phyloP scores from a whole-genome alignment of 768 basidiomycete species.

The Mycena maculata region DNA sequence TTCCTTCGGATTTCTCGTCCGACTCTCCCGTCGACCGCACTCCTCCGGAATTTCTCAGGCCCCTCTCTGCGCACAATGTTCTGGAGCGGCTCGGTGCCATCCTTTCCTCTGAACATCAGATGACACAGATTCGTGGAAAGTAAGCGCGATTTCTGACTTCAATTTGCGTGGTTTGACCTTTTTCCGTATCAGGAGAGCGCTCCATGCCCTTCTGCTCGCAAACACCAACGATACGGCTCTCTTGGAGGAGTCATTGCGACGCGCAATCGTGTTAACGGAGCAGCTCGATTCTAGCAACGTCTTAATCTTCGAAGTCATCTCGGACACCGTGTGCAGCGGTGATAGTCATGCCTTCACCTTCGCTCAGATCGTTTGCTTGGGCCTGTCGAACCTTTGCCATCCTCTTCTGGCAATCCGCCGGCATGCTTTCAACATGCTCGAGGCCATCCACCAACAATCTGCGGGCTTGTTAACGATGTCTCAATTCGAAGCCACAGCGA shows the following conservation, averaged over 20 bases:
- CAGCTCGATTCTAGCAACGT: conserved; percentile 66
- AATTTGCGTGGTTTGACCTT: conserved; percentile 13
- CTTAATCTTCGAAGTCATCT: conserved; percentile 83
- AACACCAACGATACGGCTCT: conserved; percentile 66
- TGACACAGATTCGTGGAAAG: conserved; percentile 71
- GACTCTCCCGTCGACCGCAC: conserved; percentile 73
- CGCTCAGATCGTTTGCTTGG: conserved; percentile 79
- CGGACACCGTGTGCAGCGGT: conserved; percentile 70
- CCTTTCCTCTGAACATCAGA: conserved; percentile 66
- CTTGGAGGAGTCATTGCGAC: conserved; percentile 71
- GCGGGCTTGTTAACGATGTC: conserved; percentile 76
- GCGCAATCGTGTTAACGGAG: conserved; percentile 72
- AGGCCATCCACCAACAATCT: conserved; percentile 74
- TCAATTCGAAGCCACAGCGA: conserved; percentile 78
- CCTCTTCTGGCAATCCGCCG: conserved; percentile 70
- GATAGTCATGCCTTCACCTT: conserved; percentile 74
- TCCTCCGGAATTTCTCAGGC: conserved; percentile 61
- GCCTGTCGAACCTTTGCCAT: conserved; percentile 88
- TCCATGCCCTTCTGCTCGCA: conserved; percentile 74
- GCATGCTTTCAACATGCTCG: conserved; percentile 83
- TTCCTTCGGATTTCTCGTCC: conserved; percentile 67
- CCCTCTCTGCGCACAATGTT: conserved; percentile 62
- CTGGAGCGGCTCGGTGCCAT: conserved; percentile 79
- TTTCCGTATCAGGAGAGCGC: conserved; percentile 69
- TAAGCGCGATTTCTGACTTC: conserved; percentile 50